Conservation (phyloP, 495 filamentous ascomycete genomes). For the Penicillium ochrochloron region DNA sequence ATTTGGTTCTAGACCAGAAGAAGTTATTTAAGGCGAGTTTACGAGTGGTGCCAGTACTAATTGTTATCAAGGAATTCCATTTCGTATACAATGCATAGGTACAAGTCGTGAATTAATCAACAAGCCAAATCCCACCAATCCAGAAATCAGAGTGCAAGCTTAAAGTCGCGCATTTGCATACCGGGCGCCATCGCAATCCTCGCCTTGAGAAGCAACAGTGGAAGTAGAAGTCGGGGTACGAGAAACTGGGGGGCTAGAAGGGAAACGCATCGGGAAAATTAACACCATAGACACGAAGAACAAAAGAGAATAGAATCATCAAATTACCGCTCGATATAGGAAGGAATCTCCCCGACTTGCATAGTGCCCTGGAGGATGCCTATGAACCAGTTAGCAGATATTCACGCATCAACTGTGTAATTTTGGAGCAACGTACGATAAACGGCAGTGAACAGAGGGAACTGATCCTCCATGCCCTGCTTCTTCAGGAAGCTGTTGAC, state of each 20-base stretch:
- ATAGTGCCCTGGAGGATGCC: slow-evolving; percentile 48
- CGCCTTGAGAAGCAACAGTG: slow-evolving; percentile 21
- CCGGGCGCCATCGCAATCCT: slow-evolving; percentile 29
- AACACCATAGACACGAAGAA: slow-evolving; percentile 33
- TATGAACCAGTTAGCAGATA: slow-evolving; percentile 28
- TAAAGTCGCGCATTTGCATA: slow-evolving; percentile 31
- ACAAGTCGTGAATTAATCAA: slow-evolving; percentile 29
- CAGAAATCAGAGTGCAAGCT: slow-evolving; percentile 15
- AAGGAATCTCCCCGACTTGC: slow-evolving; percentile 49
- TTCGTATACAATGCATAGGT: slow-evolving; percentile 27
- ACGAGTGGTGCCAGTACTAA: neutral
- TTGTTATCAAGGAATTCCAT: neutral
- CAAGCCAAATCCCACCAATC: slow-evolving; percentile 19
- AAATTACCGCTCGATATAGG: slow-evolving; percentile 49
- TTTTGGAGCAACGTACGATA: slow-evolving; percentile 50
- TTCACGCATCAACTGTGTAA: neutral
- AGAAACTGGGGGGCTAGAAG: slow-evolving; percentile 30
- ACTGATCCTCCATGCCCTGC: slow-evolving; percentile 76
- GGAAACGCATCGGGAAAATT: slow-evolving; percentile 35
- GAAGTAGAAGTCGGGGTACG: slow-evolving; percentile 25
- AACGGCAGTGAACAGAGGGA: slow-evolving; percentile 89
- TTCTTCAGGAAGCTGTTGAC: slow-evolving; percentile 86
- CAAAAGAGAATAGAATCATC: slow-evolving; percentile 24
- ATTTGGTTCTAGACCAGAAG: neutral
- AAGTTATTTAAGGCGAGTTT: neutral